phyloP scores from a whole-genome alignment of 2,329 filamentous ascomycete species.

The Claviceps purpurea region DNA sequence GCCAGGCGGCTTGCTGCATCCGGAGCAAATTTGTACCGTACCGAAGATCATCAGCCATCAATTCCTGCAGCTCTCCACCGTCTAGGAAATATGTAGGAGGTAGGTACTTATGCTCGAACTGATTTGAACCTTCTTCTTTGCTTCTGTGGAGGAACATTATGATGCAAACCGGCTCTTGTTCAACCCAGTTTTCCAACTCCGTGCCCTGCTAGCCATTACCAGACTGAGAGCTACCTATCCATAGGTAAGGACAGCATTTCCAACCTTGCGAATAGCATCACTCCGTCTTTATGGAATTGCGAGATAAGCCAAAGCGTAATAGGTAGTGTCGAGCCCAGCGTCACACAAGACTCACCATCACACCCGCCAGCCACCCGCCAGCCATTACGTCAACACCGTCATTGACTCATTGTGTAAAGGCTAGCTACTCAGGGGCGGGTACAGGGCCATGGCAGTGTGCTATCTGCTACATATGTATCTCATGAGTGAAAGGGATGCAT shows the following conservation, averaged over 20 bases:
- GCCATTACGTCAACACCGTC: constrained; percentile 4
- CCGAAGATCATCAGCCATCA: not conserved
- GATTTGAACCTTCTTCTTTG: not conserved
- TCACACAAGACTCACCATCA: not conserved
- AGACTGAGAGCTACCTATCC: no score
- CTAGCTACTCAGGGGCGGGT: not conserved
- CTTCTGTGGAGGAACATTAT: not conserved
- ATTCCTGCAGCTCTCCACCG: not conserved
- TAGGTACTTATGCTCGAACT: not conserved
- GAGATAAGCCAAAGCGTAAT: not conserved
- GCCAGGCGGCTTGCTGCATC: not conserved
- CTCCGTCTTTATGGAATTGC: not conserved
- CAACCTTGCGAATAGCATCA: not conserved
- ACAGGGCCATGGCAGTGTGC: not conserved
- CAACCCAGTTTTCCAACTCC: no score
- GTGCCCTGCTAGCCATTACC: no score
- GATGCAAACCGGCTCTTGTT: no score
- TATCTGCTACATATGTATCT: not conserved
- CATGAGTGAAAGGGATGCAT: not conserved
- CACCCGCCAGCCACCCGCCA: not conserved
- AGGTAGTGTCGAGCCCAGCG: not conserved
- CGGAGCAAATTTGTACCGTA: not conserved
- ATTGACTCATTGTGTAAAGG: not conserved
- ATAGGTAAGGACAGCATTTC: no score
- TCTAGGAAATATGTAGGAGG: no score